Evolutionary conservation across 495 filamentous ascomycete genomes (phyloP), one percentile per base, ranked within the genome.

Genomic region (Neurospora sp.): DNA sequence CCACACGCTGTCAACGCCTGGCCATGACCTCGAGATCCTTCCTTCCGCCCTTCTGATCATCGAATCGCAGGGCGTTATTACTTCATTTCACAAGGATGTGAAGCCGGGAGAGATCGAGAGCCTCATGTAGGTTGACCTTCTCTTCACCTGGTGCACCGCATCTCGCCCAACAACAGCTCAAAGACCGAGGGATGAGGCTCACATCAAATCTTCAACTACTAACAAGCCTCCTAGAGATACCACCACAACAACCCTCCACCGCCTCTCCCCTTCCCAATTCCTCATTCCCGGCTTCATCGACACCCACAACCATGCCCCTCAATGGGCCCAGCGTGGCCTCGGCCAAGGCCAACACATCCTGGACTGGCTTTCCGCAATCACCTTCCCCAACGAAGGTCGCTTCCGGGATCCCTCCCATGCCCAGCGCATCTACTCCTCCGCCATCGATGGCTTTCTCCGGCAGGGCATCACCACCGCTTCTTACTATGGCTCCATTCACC

Each of bases 401-500:
- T 91, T 90, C 74, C 54, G 73, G 1, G 88, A 91, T 73, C 77
- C 84, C 0, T 79, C 74, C 5, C 86, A 91, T 75, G 89, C 90
- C 0, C 77, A 77, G 8, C 77, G 78, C 23, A 82, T 88, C 71
- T 92, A 91, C 75, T 71, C 82, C 3, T 73, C 78, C 23, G 88
- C 87, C 73, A 86, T 92, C 10, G 78, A 84, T 0, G 88, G 88
- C 5, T 84, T 89, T 54, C 82, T 92, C 5, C 82, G 84, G 23
- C 89, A 91, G 73, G 90, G 90, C 11, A 85, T 89, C 73, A 92
- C 90, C 2, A 91, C 88, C 1, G 90, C 90, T 1, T 84, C 86
- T 8, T 92, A 92, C 78, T 92, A 91, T 75, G 88, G 84, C 11
- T 90, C 88, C 1, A 80, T 86, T 2, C 89, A 92, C 75, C 83